Evolutionary conservation across 2,329 filamentous ascomycete genomes (phyloP).

Genomic region (Pseudohalonectria lignicola): DNA sequence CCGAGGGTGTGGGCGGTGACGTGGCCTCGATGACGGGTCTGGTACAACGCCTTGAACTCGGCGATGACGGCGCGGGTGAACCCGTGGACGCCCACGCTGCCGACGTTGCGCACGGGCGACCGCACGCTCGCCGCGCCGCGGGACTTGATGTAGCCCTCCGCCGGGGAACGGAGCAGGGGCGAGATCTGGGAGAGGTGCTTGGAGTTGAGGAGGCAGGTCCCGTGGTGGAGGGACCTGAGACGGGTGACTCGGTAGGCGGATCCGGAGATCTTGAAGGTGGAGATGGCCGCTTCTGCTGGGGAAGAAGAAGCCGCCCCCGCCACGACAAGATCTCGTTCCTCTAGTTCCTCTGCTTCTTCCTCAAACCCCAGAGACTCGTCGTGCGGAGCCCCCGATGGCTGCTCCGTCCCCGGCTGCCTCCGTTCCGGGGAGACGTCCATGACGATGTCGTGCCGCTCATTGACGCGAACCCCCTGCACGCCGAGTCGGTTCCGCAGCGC

Average conservation of each 20-base stretch:
- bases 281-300: constrained; percentile 2
- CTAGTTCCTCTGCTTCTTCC: not conserved
- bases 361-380: too few species aligned
- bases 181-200: constrained; percentile 63
- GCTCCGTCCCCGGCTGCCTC: not conserved
- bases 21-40: not conserved
- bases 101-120: constrained; percentile 72
- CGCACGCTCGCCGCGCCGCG: constrained; percentile 87
- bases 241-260: constrained; percentile 91
- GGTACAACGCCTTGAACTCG: not conserved
- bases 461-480: constrained; percentile 56
- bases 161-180: constrained; percentile 61
- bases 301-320: not conserved
- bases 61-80: constrained; percentile 42
- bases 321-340: too few species aligned
- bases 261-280: constrained; percentile 71
- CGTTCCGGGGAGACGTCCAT: constrained; percentile 37
- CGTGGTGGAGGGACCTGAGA: constrained; percentile 73
- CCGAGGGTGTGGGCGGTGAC: not conserved
- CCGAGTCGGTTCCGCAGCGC: constrained; percentile 53
- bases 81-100: constrained; percentile 14
- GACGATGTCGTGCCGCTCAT: constrained; percentile 87
- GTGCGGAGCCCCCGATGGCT: too few species aligned
- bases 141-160: constrained; percentile 64
- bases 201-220: constrained; percentile 74